Evolutionary conservation across 1,284 basidiomycete genomes (phyloP).

Genomic region (Earliella scabrosa): DNA sequence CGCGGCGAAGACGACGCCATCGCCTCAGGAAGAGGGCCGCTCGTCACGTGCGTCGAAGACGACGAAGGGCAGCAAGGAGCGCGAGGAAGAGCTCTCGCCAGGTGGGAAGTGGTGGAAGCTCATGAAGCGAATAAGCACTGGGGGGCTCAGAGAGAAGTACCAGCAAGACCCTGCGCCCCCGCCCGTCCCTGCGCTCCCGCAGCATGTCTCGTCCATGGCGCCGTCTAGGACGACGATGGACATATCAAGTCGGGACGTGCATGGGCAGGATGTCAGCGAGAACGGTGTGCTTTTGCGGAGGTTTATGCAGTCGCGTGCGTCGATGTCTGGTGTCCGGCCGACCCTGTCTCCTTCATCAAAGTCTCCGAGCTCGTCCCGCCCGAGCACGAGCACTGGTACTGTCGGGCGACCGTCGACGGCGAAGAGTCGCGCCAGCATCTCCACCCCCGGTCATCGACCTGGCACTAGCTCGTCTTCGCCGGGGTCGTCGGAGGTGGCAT

Average conservation of each 20-base stretch:
- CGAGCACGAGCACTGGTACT: constrained; percentile 23
- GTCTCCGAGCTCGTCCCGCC: constrained; percentile 10
- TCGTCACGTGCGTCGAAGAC: constrained; percentile 21
- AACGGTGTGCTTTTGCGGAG: constrained; percentile 22
- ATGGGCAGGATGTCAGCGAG: constrained; percentile 22
- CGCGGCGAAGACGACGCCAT: constrained; percentile 11
- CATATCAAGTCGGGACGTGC: constrained; percentile 19
- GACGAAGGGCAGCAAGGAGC: constrained; percentile 34
- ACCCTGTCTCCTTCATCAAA: constrained; percentile 19
- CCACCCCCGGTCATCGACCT: constrained; percentile 33
- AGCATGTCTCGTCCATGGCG: constrained; percentile 33
- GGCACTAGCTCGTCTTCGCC: constrained; percentile 59
- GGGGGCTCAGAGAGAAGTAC: constrained; percentile 63
- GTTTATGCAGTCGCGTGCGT: constrained; percentile 38
- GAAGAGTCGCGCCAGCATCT: constrained; percentile 25
- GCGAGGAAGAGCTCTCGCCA: constrained; percentile 36
- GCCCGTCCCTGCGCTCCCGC: constrained; percentile 65
- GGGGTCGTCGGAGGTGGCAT: constrained; percentile 58
- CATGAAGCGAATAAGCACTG: constrained; percentile 70
- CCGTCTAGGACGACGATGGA: constrained; percentile 31
- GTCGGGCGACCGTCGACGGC: constrained; percentile 22
- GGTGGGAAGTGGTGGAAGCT: constrained; percentile 64
- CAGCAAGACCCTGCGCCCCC: constrained; percentile 40
- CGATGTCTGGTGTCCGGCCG: constrained; percentile 34
- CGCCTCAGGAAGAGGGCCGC: constrained; percentile 19